Conservation (phyloP, 2,329 filamentous ascomycete species). For the Claviceps humidiphila region DNA sequence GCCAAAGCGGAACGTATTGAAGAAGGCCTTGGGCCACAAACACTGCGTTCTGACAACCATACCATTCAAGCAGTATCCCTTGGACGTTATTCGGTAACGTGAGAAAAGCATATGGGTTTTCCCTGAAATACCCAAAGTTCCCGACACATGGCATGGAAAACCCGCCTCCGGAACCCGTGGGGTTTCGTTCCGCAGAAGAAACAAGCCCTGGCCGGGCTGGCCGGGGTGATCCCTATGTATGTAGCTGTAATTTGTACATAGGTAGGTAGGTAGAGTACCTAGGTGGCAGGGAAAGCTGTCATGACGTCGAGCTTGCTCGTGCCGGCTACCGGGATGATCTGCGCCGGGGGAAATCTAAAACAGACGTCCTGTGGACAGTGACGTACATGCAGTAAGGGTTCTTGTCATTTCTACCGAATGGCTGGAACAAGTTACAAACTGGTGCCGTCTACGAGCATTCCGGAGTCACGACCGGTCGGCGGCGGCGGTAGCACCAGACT, state of each 20-base stretch:
- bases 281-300: conserved; percentile 45
- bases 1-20: conserved; percentile 9
- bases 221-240: conserved; percentile 43
- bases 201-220: conserved; percentile 50
- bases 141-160: conserved; percentile 64
- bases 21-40: conserved; percentile 51
- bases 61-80: conserved; percentile 54
- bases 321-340: conserved; percentile 64
- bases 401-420: conserved; percentile 30
- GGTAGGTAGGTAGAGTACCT: conserved; percentile 32
- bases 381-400: conserved; percentile 58
- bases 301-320: conserved; percentile 68
- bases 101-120: conserved; percentile 67
- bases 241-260: too few relatives aligned
- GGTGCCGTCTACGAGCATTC: too few relatives aligned
- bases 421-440: too few relatives aligned
- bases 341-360: conserved; percentile 59
- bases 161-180: conserved; percentile 51
- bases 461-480: too few relatives aligned
- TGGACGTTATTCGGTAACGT: conserved; percentile 50
- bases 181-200: conserved; percentile 60
- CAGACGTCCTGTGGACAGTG: conserved; percentile 56
- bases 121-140: conserved; percentile 54
- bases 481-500: too few relatives aligned
- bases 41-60: conserved; percentile 57